A percentile compares a stretch with the other conserved stretches of the same genome.
Conservation (phyloP, 371 early-diverging fungal species). For the Actinomucor elegans region DNA sequence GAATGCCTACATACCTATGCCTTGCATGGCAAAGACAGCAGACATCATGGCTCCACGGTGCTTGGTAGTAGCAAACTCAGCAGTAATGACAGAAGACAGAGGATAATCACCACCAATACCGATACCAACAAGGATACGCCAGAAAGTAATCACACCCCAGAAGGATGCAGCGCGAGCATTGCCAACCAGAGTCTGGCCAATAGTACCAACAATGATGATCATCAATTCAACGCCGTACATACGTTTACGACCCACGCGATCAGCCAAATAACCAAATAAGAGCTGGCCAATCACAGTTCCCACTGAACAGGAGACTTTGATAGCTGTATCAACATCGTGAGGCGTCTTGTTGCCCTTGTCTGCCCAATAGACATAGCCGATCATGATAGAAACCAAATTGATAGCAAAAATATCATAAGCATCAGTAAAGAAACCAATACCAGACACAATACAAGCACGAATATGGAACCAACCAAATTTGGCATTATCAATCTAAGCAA, state of each 20-base stretch:
- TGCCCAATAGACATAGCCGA: constrained; percentile 69
- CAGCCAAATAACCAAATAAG: constrained; percentile 76
- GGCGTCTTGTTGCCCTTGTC: constrained; percentile 37
- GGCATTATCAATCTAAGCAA: constrained; percentile 46
- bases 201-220: constrained; percentile 68
- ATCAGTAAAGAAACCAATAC: constrained; percentile 87
- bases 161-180: constrained; percentile 53
- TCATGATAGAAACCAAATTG: constrained; percentile 73
- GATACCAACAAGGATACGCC: constrained; percentile 76
- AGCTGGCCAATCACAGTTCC: constrained; percentile 81
- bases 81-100: constrained; percentile 74
- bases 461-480: constrained; percentile 79
- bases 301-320: constrained; percentile 73
- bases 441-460: constrained; percentile 81
- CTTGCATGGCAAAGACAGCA: constrained; percentile 86
- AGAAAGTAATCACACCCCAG: constrained; percentile 65
- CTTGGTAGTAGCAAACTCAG: constrained; percentile 76
- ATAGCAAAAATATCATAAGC: constrained; percentile 89
- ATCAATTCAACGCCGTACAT: constrained; percentile 83
- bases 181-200: constrained; percentile 71
- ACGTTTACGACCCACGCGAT: constrained; percentile 75
- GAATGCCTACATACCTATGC: not conserved
- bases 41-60: constrained; percentile 83
- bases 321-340: constrained; percentile 59
- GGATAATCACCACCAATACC: constrained; percentile 83